Percentiles rank a stretch among this genome's conserved stretches.
Conservation (phyloP, 768 basidiomycete genomes). For the Clitopilus hobsonii region DNA sequence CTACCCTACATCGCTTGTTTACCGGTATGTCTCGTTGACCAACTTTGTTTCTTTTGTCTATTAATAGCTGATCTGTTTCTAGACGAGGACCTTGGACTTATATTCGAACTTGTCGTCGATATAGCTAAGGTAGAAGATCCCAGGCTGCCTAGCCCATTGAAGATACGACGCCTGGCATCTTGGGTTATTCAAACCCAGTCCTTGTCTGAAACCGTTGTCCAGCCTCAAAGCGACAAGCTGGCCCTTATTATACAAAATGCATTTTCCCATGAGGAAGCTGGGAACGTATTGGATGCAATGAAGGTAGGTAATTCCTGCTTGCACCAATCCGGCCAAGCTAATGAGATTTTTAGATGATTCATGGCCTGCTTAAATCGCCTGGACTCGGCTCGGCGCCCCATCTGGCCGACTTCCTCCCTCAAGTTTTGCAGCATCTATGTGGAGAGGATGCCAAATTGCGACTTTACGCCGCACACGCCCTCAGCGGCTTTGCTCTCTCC, state of each 20-base stretch:
- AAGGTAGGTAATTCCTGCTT: constrained; percentile 17
- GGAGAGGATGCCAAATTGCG: constrained; percentile 28
- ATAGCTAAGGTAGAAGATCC: constrained; percentile 31
- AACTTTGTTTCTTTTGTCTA: constrained; percentile 1
- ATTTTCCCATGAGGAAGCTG: constrained; percentile 26
- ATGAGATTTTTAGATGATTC: constrained; percentile 23
- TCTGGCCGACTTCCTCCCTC: constrained; percentile 44
- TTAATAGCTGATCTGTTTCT: background rate
- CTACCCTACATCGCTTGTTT: constrained; percentile 39
- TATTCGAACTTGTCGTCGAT: constrained; percentile 41
- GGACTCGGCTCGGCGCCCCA: constrained; percentile 43
- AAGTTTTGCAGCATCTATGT: constrained; percentile 24
- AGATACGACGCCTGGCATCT: constrained; percentile 38
- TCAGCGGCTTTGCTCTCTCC: constrained; percentile 49
- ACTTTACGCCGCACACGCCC: constrained; percentile 50
- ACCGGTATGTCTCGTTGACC: constrained; percentile 32
- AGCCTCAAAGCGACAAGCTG: constrained; percentile 24
- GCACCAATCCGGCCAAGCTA: background rate
- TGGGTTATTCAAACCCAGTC: constrained; percentile 48
- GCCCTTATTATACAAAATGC: constrained; percentile 28
- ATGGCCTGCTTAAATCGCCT: constrained; percentile 30
- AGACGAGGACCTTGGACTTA: constrained; percentile 39
- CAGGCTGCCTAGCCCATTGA: constrained; percentile 33
- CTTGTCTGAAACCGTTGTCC: constrained; percentile 38
- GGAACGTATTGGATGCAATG: constrained; percentile 28